These are phyloP conservation scores for Talaromyces sp. DNA, from an alignment of 2,329 filamentous ascomycete genomes.

Conservation along the genomic window DNA sequence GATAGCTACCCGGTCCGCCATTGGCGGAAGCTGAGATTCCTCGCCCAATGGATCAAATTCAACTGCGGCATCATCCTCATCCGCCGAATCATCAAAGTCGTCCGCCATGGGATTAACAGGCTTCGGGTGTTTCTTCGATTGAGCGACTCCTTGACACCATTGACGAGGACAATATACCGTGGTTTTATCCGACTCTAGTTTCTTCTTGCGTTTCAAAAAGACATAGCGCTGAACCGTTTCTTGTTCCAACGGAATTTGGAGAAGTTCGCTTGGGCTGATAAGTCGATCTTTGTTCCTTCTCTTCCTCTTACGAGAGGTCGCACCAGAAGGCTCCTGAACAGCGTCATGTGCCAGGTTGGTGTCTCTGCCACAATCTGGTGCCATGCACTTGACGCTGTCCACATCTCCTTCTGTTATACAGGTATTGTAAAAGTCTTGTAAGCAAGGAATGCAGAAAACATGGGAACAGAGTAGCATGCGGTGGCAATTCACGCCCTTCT, in stretches of 20 bases:
- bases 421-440: slow-evolving; percentile 84
- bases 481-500: slow-evolving; percentile 80
- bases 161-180: slow-evolving; percentile 88
- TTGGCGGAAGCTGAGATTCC: slow-evolving; percentile 44
- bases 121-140: slow-evolving; percentile 69
- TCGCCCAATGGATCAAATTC: slow-evolving; percentile 44
- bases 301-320: slow-evolving; percentile 35
- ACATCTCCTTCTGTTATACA: slow-evolving; percentile 85
- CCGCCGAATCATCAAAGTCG: slow-evolving; percentile 46
- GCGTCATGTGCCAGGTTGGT: slow-evolving; percentile 31
- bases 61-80: slow-evolving; percentile 45
- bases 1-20: slow-evolving; percentile 69
- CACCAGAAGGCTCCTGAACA: slow-evolving; percentile 4
- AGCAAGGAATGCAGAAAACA: slow-evolving; percentile 84
- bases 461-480: slow-evolving; percentile 79
- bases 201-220: slow-evolving; percentile 84
- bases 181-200: slow-evolving; percentile 84
- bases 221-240: slow-evolving; percentile 81
- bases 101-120: slow-evolving; percentile 63
- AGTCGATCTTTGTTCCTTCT: slow-evolving; percentile 62
- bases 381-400: slow-evolving; percentile 72
- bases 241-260: slow-evolving; percentile 69
- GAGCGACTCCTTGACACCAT: slow-evolving; percentile 89
- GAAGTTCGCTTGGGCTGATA: slow-evolving; percentile 77
- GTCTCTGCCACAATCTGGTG: slow-evolving; percentile 72